Percentiles rank a stretch among this genome's conserved stretches.
Evolutionary conservation across 108 stramenopile genomes (phyloP).

Genomic region (Nitzschia sp.): DNA sequence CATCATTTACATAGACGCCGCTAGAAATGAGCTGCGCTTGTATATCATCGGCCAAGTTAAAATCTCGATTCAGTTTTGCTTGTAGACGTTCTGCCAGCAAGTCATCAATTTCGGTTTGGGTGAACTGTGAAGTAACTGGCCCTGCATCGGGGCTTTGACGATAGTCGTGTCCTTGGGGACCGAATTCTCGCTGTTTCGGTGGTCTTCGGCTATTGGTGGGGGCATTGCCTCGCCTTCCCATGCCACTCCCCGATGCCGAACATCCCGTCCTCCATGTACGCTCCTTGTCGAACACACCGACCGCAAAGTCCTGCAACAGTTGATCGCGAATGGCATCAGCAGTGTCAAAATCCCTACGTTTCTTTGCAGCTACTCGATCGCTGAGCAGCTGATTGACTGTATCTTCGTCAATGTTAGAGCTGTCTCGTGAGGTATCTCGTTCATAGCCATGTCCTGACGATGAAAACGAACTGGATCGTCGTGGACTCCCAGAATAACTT

Average conservation of each 20-base stretch:
- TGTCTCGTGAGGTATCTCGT: slow-evolving; percentile 54
- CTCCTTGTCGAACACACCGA: slow-evolving; percentile 53
- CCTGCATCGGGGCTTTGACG: slow-evolving; percentile 39
- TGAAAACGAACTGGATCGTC: background rate
- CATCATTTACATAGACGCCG: slow-evolving; percentile 67
- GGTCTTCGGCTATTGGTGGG: slow-evolving; percentile 21
- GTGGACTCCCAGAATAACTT: slow-evolving; percentile 4
- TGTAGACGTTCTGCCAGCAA: slow-evolving; percentile 62
- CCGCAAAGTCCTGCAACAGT: slow-evolving; percentile 46
- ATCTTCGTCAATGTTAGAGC: slow-evolving; percentile 50
- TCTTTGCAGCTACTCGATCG: slow-evolving; percentile 64
- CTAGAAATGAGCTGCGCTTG: slow-evolving; percentile 43
- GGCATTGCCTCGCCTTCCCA: slow-evolving; percentile 12
- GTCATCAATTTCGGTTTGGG: slow-evolving; percentile 63
- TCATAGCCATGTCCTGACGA: slow-evolving; percentile 36
- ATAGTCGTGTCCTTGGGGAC: slow-evolving; percentile 83
- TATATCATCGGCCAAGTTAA: slow-evolving; percentile 56
- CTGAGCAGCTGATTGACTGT: slow-evolving; percentile 57
- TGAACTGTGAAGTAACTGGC: slow-evolving; percentile 39
- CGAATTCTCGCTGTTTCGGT: slow-evolving; percentile 50
- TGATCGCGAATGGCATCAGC: slow-evolving; percentile 72
- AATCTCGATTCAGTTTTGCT: slow-evolving; percentile 61
- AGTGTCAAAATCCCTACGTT: slow-evolving; percentile 56
- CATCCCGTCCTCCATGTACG: slow-evolving; percentile 48
- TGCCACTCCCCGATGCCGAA: slow-evolving; percentile 35